Evolutionary conservation across 2,329 filamentous ascomycete genomes (phyloP).

Genomic region (Myrmaecium sp.): DNA sequence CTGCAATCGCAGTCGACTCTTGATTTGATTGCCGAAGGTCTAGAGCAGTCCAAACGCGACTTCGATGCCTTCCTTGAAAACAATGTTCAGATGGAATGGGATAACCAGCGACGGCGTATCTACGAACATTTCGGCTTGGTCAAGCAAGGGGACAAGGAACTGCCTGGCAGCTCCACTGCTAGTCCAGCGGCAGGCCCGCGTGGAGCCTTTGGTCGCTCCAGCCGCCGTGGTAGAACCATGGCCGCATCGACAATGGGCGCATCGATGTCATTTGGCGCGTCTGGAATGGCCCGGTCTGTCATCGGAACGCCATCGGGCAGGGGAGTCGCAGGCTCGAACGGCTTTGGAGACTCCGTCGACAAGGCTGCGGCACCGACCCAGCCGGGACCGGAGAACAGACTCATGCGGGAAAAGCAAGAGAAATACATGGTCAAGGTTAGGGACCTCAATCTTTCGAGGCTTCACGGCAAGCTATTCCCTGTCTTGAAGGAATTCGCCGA

Average conservation of each 20-base stretch:
- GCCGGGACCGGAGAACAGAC: slow-evolving; percentile 50
- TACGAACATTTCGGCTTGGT: slow-evolving; percentile 90
- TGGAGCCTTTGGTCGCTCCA: slow-evolving; percentile 37
- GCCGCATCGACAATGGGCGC: slow-evolving; percentile 13
- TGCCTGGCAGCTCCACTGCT: slow-evolving; percentile 19
- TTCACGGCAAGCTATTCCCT: slow-evolving; percentile 50
- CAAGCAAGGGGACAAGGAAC: slow-evolving; percentile 23
- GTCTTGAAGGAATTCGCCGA: slow-evolving; percentile 60
- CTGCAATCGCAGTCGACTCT: slow-evolving; percentile 81
- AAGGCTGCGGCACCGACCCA: slow-evolving; percentile 31
- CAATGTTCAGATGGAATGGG: slow-evolving; percentile 90
- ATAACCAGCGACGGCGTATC: slow-evolving; percentile 78
- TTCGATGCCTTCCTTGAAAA: slow-evolving; percentile 92
- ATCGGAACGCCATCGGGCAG: slow-evolving; percentile 61
- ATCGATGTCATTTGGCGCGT: slow-evolving; percentile 40
- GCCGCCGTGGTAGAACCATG: slow-evolving; percentile 23
- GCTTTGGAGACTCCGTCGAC: slow-evolving; percentile 51
- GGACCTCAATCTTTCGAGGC: slow-evolving; percentile 56
- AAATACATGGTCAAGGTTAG: slow-evolving; percentile 67
- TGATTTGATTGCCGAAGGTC: slow-evolving; percentile 79
- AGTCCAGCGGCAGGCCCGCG: slow-evolving; percentile 17
- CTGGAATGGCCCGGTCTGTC: slow-evolving; percentile 63
- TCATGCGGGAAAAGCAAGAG: slow-evolving; percentile 68
- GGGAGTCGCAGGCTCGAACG: slow-evolving; percentile 37
- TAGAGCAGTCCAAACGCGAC: slow-evolving; percentile 74